Conservation (phyloP, 495 filamentous ascomycete species). For the Neurospora sp. region DNA sequence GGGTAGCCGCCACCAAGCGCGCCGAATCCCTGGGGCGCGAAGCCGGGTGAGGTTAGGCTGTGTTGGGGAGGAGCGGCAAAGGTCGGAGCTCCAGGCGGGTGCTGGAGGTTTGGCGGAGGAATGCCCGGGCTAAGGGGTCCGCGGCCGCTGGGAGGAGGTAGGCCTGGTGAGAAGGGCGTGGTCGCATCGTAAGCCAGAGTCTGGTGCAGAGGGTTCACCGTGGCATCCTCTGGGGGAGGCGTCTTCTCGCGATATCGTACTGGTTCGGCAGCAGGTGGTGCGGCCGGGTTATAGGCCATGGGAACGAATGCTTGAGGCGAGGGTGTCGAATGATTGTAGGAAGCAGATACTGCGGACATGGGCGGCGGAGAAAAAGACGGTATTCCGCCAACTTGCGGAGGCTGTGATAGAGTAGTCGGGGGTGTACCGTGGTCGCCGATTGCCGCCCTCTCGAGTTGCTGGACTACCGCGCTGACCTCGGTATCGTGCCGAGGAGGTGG, state of each 20-base stretch:
- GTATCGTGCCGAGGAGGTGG: slow-evolving; percentile 32
- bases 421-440: slow-evolving; percentile 34
- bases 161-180: slow-evolving; percentile 36
- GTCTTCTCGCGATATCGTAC: slow-evolving; percentile 84
- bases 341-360: slow-evolving; percentile 21
- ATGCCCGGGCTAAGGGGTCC: slow-evolving; percentile 26
- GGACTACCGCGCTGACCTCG: slow-evolving; percentile 68
- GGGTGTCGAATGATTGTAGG: slow-evolving; percentile 10
- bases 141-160: slow-evolving; percentile 24
- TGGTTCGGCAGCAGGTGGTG: slow-evolving; percentile 74
- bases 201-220: slow-evolving; percentile 60
- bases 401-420: slow-evolving; percentile 34
- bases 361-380: slow-evolving; percentile 33
- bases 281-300: slow-evolving; percentile 86
- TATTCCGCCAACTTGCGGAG: slow-evolving; percentile 25
- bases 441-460: slow-evolving; percentile 72
- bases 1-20: slow-evolving; percentile 28
- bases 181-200: slow-evolving; percentile 56
- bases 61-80: slow-evolving; percentile 31
- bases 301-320: slow-evolving; percentile 46
- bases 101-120: slow-evolving; percentile 23
- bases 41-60: slow-evolving; percentile 29
- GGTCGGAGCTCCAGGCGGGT: slow-evolving; percentile 25
- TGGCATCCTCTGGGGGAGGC: slow-evolving; percentile 63
- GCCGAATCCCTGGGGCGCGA: slow-evolving; percentile 28